Percentiles rank a stretch among this genome's conserved stretches.
Conservation (phyloP, 208 protist species). For the Trypanosoma grayi region DNA sequence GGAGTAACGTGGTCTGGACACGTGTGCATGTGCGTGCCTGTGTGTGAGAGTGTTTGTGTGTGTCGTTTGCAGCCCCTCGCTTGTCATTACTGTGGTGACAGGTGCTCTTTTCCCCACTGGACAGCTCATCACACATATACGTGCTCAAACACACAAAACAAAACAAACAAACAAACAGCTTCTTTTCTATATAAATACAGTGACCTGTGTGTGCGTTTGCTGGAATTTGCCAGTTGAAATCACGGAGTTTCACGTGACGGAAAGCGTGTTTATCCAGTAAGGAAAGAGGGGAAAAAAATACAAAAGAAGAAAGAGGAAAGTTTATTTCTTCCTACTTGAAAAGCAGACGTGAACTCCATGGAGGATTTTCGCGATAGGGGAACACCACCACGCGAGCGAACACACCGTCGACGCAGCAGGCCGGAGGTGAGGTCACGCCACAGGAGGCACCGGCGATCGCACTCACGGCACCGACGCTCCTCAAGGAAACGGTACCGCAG, state of each 20-base stretch:
- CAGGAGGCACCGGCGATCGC: not conserved
- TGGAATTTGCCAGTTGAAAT: too few relatives aligned
- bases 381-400: slow-evolving; percentile 3
- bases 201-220: too few relatives aligned
- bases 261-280: too few relatives aligned
- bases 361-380: slow-evolving; percentile 5
- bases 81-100: slow-evolving; percentile 9
- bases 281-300: not conserved
- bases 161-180: slow-evolving; percentile 3
- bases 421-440: not conserved
- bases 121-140: not conserved
- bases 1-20: not conserved
- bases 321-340: not conserved
- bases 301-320: not conserved
- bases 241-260: too few relatives aligned
- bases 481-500: slow-evolving; percentile 12
- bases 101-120: slow-evolving; percentile 7
- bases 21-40: not conserved
- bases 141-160: not conserved
- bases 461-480: slow-evolving; percentile 3
- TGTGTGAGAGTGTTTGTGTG: not conserved
- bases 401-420: slow-evolving; percentile 7
- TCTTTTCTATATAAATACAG: too few relatives aligned
- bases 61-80: not conserved
- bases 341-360: not conserved